Evolutionary conservation across 305 asterid species (phyloP), one percentile per base, ranked within the genome.

Genomic region (Fraxinus xanthoxyloides): DNA sequence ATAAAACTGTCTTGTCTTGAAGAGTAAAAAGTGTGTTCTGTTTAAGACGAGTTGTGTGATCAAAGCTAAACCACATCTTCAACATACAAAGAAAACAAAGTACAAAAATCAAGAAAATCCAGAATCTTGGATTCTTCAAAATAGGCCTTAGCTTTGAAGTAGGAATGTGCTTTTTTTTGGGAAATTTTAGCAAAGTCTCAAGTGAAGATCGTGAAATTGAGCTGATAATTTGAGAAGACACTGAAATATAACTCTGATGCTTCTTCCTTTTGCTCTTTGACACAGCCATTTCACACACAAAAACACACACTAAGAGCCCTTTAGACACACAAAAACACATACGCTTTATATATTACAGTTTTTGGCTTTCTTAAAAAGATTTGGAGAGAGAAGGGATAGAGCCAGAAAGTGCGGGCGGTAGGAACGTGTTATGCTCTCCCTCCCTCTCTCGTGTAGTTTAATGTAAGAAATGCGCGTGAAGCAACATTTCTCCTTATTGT

Each of bases 191-290:
- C 38, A 91, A 48, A 63, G 92, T 85, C 65, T 92, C 94, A 70
- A 92, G 90, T 2, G 92, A 88, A 32, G 93, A 83, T 59, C 89
- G 90, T 4, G 95, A 89, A 76, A 89, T 82, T 3, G 97, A 87
- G 86, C 73, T 84, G 46, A 90, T 90, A 54, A 90, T 87, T 51
- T 88, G 91, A 56, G 97, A 90, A 28, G 94, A 92, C 38, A 90
- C 93, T 15, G 97, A 91, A 63, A 91, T 90, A 89, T 88, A 90
- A 54, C 93, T 87, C 79, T 88, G 93, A 8, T 92, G 93, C 85
- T 88, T 87, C 86, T 85, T 90, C 83, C 77, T 85, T 84, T 78
- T 86, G 86, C 81, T 86, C 85, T 91, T 91, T 34, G 91, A 87
- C 34, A 88, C 88, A 28, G 93, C 92, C 95, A 90, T 88, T 82